These are phyloP conservation scores for Nannizziopsis arthrosporioides DNA, from an alignment of 2,329 filamentous ascomycete species.

Conservation along the genomic window DNA sequence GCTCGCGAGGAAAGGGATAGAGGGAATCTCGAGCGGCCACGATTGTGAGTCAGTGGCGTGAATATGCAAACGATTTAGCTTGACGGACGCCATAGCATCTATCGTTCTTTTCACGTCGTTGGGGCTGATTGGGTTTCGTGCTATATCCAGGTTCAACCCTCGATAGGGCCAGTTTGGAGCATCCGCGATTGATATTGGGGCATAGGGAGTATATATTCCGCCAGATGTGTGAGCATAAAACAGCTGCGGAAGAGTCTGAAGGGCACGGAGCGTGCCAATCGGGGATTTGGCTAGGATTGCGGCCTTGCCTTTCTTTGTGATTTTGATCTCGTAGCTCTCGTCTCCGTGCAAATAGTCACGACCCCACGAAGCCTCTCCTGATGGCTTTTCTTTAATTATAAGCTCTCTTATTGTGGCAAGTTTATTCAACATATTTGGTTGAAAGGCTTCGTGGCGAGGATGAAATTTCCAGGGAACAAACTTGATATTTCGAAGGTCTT, in stretches of 20 bases:
- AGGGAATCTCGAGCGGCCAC: slow-evolving; percentile 57
- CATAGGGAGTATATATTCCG: slow-evolving; percentile 53
- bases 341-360: slow-evolving; percentile 16
- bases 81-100: slow-evolving; percentile 51
- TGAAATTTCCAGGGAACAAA: slow-evolving; percentile 26
- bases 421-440: slow-evolving; percentile 13
- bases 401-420: slow-evolving; percentile 15
- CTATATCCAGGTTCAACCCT: slow-evolving; percentile 67
- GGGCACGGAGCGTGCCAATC: slow-evolving; percentile 20
- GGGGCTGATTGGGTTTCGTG: slow-evolving; percentile 59
- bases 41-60: slow-evolving; percentile 39
- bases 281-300: slow-evolving; percentile 18
- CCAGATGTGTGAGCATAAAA: slow-evolving; percentile 21
- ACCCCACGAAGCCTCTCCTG: slow-evolving; percentile 5
- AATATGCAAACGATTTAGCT: slow-evolving; percentile 41
- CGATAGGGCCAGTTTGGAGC: slow-evolving; percentile 63
- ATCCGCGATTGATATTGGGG: slow-evolving; percentile 62
- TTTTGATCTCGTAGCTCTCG: slow-evolving; percentile 20
- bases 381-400: slow-evolving; percentile 16
- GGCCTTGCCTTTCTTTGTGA: slow-evolving; percentile 16
- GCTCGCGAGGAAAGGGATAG: slow-evolving; percentile 55
- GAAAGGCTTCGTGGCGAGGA: slow-evolving; percentile 18
- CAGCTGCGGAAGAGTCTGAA: slow-evolving; percentile 22
- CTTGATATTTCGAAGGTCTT: slow-evolving; percentile 15
- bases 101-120: slow-evolving; percentile 61